These are phyloP conservation scores for Yamadazyma diospyri DNA, from an alignment of 1,139 yeast genomes.

Conservation along the genomic window DNA sequence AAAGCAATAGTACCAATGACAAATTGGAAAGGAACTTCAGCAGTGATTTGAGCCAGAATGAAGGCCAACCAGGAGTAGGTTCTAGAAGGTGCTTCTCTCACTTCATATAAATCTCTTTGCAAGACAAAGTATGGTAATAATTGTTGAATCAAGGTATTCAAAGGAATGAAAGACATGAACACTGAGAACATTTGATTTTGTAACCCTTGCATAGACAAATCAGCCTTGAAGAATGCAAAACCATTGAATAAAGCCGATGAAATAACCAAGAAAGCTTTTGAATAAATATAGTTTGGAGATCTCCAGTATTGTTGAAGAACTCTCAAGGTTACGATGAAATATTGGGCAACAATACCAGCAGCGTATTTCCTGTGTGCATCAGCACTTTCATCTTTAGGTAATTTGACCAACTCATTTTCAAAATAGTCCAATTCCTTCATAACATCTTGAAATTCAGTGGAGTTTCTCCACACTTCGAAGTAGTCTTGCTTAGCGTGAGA, in stretches of 20 bases:
- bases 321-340: constrained; percentile 46
- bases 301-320: constrained; percentile 67
- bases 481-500: constrained; percentile 61
- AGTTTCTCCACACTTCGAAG: constrained; percentile 59
- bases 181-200: constrained; percentile 66
- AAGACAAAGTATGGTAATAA: constrained; percentile 66
- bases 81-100: constrained; percentile 79
- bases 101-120: constrained; percentile 81
- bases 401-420: constrained; percentile 41
- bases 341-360: constrained; percentile 44
- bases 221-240: constrained; percentile 68
- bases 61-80: constrained; percentile 51
- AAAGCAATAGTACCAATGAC: constrained; percentile 32
- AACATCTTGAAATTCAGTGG: constrained; percentile 47
- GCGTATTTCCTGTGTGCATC: constrained; percentile 40
- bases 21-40: constrained; percentile 35
- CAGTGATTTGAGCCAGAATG: constrained; percentile 31
- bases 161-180: constrained; percentile 63
- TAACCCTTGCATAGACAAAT: constrained; percentile 54
- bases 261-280: constrained; percentile 53
- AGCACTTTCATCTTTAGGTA: constrained; percentile 28
- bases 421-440: constrained; percentile 36
- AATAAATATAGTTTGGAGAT: constrained; percentile 66
- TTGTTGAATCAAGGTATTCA: constrained; percentile 67
- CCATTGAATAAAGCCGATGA: constrained; percentile 63